Base-by-base conservation (phyloP, 2,329 filamentous ascomycete species). In the Alternaria panax region DNA sequence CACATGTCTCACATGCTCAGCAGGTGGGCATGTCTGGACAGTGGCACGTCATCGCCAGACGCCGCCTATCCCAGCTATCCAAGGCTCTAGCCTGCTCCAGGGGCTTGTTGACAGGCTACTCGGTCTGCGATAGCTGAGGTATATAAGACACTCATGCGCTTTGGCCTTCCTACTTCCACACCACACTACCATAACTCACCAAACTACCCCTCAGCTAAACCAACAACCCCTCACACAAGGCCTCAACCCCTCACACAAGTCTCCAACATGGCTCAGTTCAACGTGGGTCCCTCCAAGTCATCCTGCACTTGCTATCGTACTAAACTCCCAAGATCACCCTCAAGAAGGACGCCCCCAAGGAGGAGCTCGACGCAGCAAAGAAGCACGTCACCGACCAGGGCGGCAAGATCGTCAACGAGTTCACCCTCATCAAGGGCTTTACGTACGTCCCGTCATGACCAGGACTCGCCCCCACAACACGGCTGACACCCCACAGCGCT, bases 341-440 rank as follows among this genome's bases (percentile, higher is more conserved):
- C 80, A 94, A 95, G 80, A 82, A 88, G 40, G 86, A 88, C 63
- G 88, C 90, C 65, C 85, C 86, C 58, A 74, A 82, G 47, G 87
- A 88, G 30, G 83, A 96, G 75, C 83, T 96, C 66, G 81, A 88
- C 50, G 93, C 91, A 52, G 90, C 91, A 62, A 96, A 96, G 88
- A 82, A 93, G 77, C 82, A 89, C 59, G 91, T 89, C 69, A 81
- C 78, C 60, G 85, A 90, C 41, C 87, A 94, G 76, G 94, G 94
- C 75, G 94, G 93, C 76, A 88, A 87, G 79, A 95, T 98, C 81
- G 87, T 82, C 55, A 88, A 95, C 70, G 91, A 95, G 78, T 97
- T 92, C 84, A 89, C 82, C 62, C 81, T 97, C 71, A 93, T 97
- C 85, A 96, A 94, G 83, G 93, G 90, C 59, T 97, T 97, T 83